Percentiles rank a stretch among this genome's conserved stretches.
Evolutionary conservation across 495 filamentous ascomycete species (phyloP).

Genomic region (Trichoderma gamsii): DNA sequence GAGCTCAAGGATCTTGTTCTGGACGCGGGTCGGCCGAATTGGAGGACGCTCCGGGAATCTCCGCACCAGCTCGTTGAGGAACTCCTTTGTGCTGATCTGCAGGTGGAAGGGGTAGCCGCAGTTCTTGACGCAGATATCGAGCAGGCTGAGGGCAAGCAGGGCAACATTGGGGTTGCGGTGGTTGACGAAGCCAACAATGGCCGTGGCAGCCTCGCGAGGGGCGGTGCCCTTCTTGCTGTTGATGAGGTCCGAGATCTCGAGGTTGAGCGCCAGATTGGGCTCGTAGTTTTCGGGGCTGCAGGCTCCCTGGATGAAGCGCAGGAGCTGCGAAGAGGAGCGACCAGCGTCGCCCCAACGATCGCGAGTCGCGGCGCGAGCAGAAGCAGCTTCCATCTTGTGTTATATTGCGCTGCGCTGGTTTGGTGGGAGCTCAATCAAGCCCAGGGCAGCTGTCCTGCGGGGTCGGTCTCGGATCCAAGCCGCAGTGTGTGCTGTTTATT

Average conservation of each 20-base stretch:
- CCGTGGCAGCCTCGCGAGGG: constrained; percentile 90
- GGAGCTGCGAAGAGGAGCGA: constrained; percentile 75
- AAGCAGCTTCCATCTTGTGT: constrained; percentile 75
- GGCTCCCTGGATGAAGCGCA: constrained; percentile 91
- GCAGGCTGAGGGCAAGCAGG: constrained; percentile 80
- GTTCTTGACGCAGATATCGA: constrained; percentile 99
- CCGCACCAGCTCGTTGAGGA: constrained; percentile 95
- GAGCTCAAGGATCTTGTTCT: constrained; percentile 86
- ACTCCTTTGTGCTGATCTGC: constrained; percentile 97
- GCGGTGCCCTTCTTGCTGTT: constrained; percentile 97
- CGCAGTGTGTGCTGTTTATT: too few relatives aligned
- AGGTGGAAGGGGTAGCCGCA: constrained; percentile 99
- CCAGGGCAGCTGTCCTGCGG: too few relatives aligned
- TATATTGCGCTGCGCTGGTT: not conserved
- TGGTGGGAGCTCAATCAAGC: not conserved
- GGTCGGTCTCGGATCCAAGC: too few relatives aligned
- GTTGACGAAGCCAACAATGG: constrained; percentile 93
- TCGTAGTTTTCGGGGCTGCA: constrained; percentile 96
- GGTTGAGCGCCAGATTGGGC: constrained; percentile 89
- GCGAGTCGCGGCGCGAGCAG: constrained; percentile 88
- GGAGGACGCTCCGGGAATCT: constrained; percentile 93
- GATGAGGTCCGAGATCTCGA: constrained; percentile 94
- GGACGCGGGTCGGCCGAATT: constrained; percentile 75
- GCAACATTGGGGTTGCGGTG: constrained; percentile 93
- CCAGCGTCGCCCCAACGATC: constrained; percentile 87